Base-by-base conservation (phyloP, 208 protist species). In the Acanthamoeba triangularis region DNA sequence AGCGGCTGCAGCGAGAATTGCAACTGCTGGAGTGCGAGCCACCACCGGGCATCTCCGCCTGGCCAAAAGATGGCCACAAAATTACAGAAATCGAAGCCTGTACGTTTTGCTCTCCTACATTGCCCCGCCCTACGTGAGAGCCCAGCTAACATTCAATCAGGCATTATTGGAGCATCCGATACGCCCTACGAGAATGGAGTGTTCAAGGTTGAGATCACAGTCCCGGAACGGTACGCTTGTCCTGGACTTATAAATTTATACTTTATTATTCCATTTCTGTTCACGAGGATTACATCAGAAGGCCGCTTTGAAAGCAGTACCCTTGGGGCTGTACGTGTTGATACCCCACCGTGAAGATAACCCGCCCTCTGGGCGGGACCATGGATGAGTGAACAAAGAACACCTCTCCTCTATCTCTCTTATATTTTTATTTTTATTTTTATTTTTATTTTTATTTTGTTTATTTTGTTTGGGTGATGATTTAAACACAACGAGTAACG, bases 181-280 rank as follows among this genome's bases (percentile, higher is more conserved):
- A 94, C 90, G 54, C 90, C 90, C 25, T 94, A 94, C 47, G 90
- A 94, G 25, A 78, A n/a, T 16, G 90, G 90, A 8, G 52, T 78
- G 47, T 94, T 94, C 61, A 74, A 82, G 44, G 44, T 94, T 7
- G 54, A 80, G 33, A 59, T 94, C 25, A 52, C 16, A 14, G 41
- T 94, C 20, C 69, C 90, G 0, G 61, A 74, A 52, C 92, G 90
- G 90, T 94, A 44, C 41, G 30, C 3, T 8, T 35, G 20, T 41
- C 1, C n/a, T 25, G 18, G 8, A 52, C 1, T 88, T 7, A 16
- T 20, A 4, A 1, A 28, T 91, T 65, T 91, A 37, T 47, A 20
- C 14, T n/a, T 69, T 69, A 18, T 65, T 72, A 14, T 72, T 5
- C 25, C 1, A n/a, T 37, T 65, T 30, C 65, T 8, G 35, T 37